These are phyloP conservation scores for Lepidium africanum DNA, from an alignment of 345 rosid genomes.

Conservation along the genomic window DNA sequence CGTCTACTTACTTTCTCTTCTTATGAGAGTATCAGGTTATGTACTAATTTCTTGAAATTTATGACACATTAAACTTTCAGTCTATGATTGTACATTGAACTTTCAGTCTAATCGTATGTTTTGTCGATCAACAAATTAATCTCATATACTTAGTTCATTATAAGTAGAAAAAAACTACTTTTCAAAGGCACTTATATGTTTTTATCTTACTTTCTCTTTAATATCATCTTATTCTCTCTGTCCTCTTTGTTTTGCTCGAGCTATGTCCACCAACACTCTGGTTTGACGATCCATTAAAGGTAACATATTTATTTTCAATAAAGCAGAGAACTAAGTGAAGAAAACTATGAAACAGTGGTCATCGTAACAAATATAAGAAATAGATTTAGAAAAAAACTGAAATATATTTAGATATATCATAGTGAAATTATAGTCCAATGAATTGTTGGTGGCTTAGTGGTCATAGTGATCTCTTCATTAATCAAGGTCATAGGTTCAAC, in stretches of 20 bases:
- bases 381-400: too few species aligned
- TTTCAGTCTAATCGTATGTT: background rate
- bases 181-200: background rate
- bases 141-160: background rate
- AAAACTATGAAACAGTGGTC: too few species aligned
- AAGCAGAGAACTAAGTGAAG: too few species aligned
- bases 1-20: background rate
- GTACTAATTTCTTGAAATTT: background rate
- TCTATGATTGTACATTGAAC: background rate
- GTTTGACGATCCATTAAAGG: conserved; percentile 96
- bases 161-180: background rate
- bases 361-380: too few species aligned
- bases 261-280: conserved; percentile 95
- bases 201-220: background rate
- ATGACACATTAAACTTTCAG: background rate
- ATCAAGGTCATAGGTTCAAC: too few species aligned
- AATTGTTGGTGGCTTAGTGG: too few species aligned
- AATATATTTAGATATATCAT: too few species aligned
- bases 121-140: too few species aligned
- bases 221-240: background rate
- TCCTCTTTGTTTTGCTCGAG: conserved; percentile 65
- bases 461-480: too few species aligned
- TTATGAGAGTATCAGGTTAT: background rate
- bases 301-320: conserved; percentile 23
- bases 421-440: too few species aligned